phyloP scores from a whole-genome alignment of 768 basidiomycete genomes.

The Pleurotus tuoliensis region DNA sequence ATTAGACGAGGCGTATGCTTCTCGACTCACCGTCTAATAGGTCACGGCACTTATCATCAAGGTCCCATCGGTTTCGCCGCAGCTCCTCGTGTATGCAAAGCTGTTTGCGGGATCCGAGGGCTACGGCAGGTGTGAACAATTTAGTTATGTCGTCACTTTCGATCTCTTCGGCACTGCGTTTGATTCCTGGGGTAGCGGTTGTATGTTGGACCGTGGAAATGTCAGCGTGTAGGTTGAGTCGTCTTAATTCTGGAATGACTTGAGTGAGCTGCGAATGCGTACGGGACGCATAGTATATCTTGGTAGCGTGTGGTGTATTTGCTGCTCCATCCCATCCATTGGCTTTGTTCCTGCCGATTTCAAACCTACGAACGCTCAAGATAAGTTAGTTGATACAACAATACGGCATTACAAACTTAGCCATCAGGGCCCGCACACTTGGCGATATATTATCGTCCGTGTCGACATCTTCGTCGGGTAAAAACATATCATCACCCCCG shows the following conservation, averaged over 20 bases:
- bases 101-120: constrained; percentile 86
- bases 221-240: constrained; percentile 49
- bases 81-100: constrained; percentile 89
- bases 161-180: constrained; percentile 23
- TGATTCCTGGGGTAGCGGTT: constrained; percentile 11
- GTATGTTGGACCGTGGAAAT: constrained; percentile 11
- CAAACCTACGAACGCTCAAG: constrained; percentile 19
- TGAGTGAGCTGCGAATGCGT: constrained; percentile 97
- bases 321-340: constrained; percentile 15
- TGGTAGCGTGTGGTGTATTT: constrained; percentile 57
- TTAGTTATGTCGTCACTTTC: constrained; percentile 19
- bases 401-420: constrained; percentile 45
- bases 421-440: constrained; percentile 76
- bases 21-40: constrained; percentile 57
- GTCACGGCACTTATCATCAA: constrained; percentile 88
- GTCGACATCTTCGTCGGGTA: constrained; percentile 54
- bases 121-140: constrained; percentile 57
- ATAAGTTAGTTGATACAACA: no score
- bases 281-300: constrained; percentile 91
- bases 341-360: constrained; percentile 23
- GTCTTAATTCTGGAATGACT: constrained; percentile 78
- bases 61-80: constrained; percentile 54
- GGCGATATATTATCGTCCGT: constrained; percentile 64
- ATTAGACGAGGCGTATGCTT: background rate
- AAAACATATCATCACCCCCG: constrained; percentile 59